phyloP scores from a whole-genome alignment of 78 protist genomes.

The Dictyostelium brefeldianum region DNA sequence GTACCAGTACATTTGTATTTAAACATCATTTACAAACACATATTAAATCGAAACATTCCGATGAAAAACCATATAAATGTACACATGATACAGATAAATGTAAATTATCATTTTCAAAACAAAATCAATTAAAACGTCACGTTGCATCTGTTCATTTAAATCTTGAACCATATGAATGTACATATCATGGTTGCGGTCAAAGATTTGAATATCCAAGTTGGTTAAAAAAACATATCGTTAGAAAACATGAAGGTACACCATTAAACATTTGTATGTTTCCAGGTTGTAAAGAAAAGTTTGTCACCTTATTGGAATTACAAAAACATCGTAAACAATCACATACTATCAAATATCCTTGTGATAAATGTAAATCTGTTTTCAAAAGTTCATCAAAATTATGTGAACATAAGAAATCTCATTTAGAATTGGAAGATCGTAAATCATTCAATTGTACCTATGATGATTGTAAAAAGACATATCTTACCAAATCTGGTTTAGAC shows the following conservation, averaged over 20 bases:
- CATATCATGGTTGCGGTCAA: slow-evolving; percentile 53
- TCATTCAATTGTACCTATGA: slow-evolving; percentile 27
- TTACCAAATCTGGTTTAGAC: slow-evolving; percentile 7
- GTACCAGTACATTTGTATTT: background rate
- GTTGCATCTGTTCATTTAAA: slow-evolving; percentile 44
- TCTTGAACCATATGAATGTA: slow-evolving; percentile 71
- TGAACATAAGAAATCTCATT: background rate
- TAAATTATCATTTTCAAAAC: slow-evolving; percentile 42
- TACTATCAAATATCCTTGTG: background rate
- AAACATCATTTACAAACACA: slow-evolving; percentile 36
- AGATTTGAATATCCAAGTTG: slow-evolving; percentile 47
- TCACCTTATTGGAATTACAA: slow-evolving; percentile 22
- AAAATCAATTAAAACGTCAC: slow-evolving; percentile 60
- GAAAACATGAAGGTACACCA: background rate
- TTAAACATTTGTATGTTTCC: slow-evolving; percentile 1
- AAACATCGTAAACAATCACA: slow-evolving; percentile 43
- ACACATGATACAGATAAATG: slow-evolving; percentile 7
- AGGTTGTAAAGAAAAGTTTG: slow-evolving; percentile 30
- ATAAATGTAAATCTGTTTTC: background rate
- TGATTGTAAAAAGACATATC: slow-evolving; percentile 22
- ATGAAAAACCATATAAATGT: slow-evolving; percentile 59
- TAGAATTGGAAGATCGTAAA: background rate
- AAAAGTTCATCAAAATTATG: background rate
- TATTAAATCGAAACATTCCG: background rate
- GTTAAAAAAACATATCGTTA: slow-evolving; percentile 20